Conservation (phyloP, 345 rosid species). For the Zanthoxylum bungeanum region DNA sequence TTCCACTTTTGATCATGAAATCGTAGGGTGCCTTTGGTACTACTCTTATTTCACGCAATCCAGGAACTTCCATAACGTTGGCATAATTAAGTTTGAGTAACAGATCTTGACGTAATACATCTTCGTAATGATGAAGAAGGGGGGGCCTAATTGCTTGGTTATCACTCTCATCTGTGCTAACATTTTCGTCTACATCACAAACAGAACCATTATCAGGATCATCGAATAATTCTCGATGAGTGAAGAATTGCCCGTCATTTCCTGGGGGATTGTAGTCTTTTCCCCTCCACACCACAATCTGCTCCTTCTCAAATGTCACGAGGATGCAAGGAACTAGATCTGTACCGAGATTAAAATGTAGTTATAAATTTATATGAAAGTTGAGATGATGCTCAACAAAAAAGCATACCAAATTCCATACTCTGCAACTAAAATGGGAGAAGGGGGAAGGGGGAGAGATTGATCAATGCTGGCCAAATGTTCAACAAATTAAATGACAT, state of each 20-base stretch:
- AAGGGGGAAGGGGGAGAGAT: background rate
- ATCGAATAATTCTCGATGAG: slow-evolving; percentile 26
- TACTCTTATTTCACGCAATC: background rate
- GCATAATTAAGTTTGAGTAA: background rate
- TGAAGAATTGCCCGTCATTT: slow-evolving; percentile 32
- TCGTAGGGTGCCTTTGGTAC: background rate
- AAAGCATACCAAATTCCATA: background rate
- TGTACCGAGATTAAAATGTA: slow-evolving; percentile 21
- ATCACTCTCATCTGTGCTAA: slow-evolving; percentile 11
- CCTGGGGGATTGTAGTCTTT: slow-evolving; percentile 55
- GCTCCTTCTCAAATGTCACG: slow-evolving; percentile 92
- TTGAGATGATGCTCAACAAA: background rate
- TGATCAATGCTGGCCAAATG: background rate
- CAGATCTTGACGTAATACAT: background rate
- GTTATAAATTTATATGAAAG: background rate
- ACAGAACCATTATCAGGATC: slow-evolving; percentile 12
- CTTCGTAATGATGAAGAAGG: background rate
- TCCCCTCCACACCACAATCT: slow-evolving; percentile 85
- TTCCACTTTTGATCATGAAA: background rate
- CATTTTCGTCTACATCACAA: background rate
- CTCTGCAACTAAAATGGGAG: background rate
- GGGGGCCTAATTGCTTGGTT: too few species aligned
- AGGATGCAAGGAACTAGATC: slow-evolving; percentile 79
- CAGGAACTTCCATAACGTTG: background rate
- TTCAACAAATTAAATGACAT: background rate